phyloP scores from a whole-genome alignment of 768 basidiomycete species.

The Porphyrellus cyaneotinctus region DNA sequence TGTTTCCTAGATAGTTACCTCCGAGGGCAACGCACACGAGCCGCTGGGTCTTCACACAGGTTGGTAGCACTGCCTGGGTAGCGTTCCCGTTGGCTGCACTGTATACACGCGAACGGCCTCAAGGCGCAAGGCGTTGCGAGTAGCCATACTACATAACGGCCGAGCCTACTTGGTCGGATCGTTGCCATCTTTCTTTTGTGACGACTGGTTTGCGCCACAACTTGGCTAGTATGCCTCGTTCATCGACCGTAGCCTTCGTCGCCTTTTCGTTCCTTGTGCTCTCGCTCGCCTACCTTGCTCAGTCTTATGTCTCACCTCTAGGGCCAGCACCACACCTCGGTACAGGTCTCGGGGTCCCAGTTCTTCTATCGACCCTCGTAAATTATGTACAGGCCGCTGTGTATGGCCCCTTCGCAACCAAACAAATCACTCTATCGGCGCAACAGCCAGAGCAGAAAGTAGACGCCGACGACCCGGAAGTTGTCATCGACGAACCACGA shows the following conservation, averaged over 20 bases:
- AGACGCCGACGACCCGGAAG: conserved; percentile 9
- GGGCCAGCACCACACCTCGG: conserved; percentile 32
- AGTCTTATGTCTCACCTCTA: conserved; percentile 30
- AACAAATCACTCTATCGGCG: conserved; percentile 10
- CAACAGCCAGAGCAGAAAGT: conserved; percentile 2
- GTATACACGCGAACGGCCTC: conserved; percentile 25
- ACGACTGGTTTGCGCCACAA: conserved; percentile 1
- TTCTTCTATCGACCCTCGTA: conserved; percentile 25
- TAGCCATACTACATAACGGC: conserved; percentile 12
- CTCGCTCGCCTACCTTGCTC: conserved; percentile 29
- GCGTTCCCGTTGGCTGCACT: conserved; percentile 20
- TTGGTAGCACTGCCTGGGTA: conserved; percentile 14
- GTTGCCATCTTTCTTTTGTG: neutral
- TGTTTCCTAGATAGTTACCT: neutral
- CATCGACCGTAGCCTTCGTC: conserved; percentile 16
- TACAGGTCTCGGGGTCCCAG: conserved; percentile 18
- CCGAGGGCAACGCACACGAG: neutral
- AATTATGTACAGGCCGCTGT: conserved; percentile 22
- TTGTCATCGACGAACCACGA: conserved; percentile 20
- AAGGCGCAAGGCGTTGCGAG: conserved; percentile 19
- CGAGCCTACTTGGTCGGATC: conserved; percentile 14
- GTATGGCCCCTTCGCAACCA: conserved; percentile 19
- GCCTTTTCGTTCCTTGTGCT: conserved; percentile 25
- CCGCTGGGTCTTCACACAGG: neutral
- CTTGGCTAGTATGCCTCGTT: conserved; percentile 25